These are phyloP conservation scores for Lichtheimia corymbifera DNA, from an alignment of 371 early-diverging fungal genomes.

Conservation along the genomic window DNA sequence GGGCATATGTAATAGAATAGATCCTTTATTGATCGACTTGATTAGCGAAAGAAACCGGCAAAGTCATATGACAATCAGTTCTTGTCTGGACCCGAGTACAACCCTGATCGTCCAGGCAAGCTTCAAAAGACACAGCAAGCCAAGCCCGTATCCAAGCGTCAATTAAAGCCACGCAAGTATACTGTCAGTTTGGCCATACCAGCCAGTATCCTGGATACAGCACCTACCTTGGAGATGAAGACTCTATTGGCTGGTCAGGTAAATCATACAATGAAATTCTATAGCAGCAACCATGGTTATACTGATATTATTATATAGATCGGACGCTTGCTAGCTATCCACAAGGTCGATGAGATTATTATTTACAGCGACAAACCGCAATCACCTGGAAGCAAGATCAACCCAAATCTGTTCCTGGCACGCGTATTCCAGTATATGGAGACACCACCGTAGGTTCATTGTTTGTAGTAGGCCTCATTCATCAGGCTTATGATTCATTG, in stretches of 20 bases:
- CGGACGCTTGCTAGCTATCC: neutral
- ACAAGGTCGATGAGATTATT: slow-evolving; percentile 70
- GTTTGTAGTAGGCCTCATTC: no score
- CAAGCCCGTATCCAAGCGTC: slow-evolving; percentile 26
- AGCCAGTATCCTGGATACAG: slow-evolving; percentile 69
- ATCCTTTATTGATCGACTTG: neutral
- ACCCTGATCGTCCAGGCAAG: slow-evolving; percentile 34
- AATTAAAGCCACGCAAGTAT: slow-evolving; percentile 36
- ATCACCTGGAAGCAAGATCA: slow-evolving; percentile 32
- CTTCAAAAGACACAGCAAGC: slow-evolving; percentile 23
- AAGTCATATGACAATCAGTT: slow-evolving; percentile 52
- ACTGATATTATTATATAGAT: neutral
- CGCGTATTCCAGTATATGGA: slow-evolving; percentile 70
- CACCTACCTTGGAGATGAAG: slow-evolving; percentile 69
- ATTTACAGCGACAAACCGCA: slow-evolving; percentile 61
- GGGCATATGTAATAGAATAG: neutral
- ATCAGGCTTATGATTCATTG: no score
- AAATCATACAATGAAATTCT: slow-evolving; percentile 1
- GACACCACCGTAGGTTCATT: slow-evolving; percentile 57
- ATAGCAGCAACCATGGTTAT: neutral
- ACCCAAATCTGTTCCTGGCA: slow-evolving; percentile 65
- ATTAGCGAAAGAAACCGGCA: slow-evolving; percentile 17
- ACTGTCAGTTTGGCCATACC: slow-evolving; percentile 76
- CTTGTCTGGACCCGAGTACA: slow-evolving; percentile 54
- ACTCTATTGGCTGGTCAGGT: slow-evolving; percentile 78